Evolutionary conservation across 208 protist genomes (phyloP).

Genomic region (Wallacemonas sp.): DNA sequence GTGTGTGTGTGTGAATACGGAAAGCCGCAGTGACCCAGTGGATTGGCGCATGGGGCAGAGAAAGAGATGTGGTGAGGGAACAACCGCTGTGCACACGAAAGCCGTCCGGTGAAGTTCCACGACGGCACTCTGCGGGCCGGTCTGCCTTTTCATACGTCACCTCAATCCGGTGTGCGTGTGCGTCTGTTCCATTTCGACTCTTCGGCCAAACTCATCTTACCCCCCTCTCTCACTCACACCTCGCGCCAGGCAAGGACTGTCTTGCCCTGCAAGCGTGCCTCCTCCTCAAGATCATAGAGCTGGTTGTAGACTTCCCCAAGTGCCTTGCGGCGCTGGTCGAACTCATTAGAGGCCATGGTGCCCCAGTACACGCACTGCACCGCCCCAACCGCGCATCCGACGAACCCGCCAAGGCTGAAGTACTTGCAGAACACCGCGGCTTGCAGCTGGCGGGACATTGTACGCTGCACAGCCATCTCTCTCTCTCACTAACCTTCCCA

Average conservation of each 20-base stretch:
- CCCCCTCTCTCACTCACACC: background rate
- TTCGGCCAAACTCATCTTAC: no score
- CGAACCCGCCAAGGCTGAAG: background rate
- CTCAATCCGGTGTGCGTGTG: no score
- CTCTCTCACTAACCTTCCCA: no score
- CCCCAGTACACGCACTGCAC: conserved; percentile 2
- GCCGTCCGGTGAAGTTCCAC: no score
- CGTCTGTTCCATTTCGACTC: no score
- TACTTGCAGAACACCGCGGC: background rate
- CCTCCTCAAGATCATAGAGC: background rate
- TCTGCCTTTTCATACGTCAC: no score
- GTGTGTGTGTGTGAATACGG: no score
- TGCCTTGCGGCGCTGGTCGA: background rate
- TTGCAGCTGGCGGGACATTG: background rate
- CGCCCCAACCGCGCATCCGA: background rate
- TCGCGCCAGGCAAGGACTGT: background rate
- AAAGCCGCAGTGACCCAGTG: no score
- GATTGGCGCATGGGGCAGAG: no score
- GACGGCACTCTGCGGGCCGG: no score
- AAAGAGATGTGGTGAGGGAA: no score
- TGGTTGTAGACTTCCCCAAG: background rate
- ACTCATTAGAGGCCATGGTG: background rate
- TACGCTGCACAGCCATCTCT: background rate
- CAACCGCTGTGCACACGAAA: no score
- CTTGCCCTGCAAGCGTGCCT: background rate